Percentiles rank a stretch among this genome's conserved stretches.
Conservation (phyloP, 345 rosid genomes). For the Ailanthus altissimus region DNA sequence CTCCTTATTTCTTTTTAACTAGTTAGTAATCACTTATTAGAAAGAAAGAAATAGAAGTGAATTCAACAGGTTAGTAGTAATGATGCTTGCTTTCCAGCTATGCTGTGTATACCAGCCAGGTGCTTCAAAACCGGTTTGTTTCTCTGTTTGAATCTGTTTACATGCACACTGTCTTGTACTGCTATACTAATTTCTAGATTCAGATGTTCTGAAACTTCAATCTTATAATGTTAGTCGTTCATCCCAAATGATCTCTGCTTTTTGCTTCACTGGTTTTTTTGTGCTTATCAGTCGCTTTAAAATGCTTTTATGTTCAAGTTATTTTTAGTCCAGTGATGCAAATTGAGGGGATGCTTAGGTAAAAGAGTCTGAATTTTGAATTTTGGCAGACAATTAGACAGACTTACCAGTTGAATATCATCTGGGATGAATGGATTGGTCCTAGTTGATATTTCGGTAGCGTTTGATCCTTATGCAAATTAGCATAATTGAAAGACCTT, state of each 20-base stretch:
- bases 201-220: background rate
- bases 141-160: slow-evolving; percentile 16
- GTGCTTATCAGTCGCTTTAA: background rate
- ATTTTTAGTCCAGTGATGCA: background rate
- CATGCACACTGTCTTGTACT: background rate
- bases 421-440: slow-evolving; percentile 8
- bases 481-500: slow-evolving; percentile 5
- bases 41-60: background rate
- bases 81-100: slow-evolving; percentile 9
- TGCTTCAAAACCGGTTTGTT: slow-evolving; percentile 2
- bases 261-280: background rate
- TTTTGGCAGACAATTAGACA: background rate
- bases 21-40: background rate
- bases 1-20: slow-evolving; percentile 7
- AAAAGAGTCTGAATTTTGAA: background rate
- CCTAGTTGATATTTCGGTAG: slow-evolving; percentile 3
- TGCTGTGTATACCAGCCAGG: background rate
- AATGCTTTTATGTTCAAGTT: background rate
- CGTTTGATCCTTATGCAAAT: background rate
- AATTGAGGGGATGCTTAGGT: slow-evolving; percentile 2
- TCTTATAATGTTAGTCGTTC: slow-evolving; percentile 9
- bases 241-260: background rate
- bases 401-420: background rate
- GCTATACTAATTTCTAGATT: slow-evolving; percentile 12
- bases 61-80: slow-evolving; percentile 5